A percentile compares a stretch with the other conserved stretches of the same genome.
phyloP scores from a whole-genome alignment of 306 rosid genomes.

The Vigna unguiculata region DNA sequence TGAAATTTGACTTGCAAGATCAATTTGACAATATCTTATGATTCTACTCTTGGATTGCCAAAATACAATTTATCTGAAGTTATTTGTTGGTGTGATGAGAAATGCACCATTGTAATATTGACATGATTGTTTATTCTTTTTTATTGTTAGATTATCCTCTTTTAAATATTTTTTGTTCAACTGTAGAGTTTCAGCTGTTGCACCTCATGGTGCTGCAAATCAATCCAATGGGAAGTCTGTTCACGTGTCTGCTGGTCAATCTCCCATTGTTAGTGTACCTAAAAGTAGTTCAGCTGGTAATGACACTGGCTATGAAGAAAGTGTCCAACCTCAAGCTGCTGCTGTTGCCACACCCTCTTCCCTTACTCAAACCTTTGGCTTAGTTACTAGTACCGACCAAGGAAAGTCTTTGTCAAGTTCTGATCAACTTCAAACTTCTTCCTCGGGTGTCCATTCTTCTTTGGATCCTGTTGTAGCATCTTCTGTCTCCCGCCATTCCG shows the following conservation, averaged over 20 bases:
- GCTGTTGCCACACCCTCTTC: slow-evolving; percentile 49
- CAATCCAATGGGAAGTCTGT: slow-evolving; percentile 61
- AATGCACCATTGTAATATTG: background rate
- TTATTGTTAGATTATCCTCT: slow-evolving; percentile 7
- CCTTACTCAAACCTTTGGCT: slow-evolving; percentile 39
- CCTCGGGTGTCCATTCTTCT: slow-evolving; percentile 50
- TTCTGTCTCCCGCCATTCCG: slow-evolving; percentile 42
- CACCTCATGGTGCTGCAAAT: slow-evolving; percentile 53
- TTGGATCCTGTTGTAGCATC: slow-evolving; percentile 56
- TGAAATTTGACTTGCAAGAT: slow-evolving; percentile 11
- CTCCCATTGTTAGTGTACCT: slow-evolving; percentile 42
- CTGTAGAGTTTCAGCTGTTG: slow-evolving; percentile 58
- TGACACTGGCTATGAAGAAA: slow-evolving; percentile 47
- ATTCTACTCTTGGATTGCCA: slow-evolving; percentile 3
- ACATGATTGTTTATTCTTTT: slow-evolving; percentile 4
- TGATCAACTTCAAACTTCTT: slow-evolving; percentile 49
- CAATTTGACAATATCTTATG: slow-evolving; percentile 23
- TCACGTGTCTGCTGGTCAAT: slow-evolving; percentile 48
- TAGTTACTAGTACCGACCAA: slow-evolving; percentile 45
- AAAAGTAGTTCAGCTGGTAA: slow-evolving; percentile 48
- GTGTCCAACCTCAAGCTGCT: slow-evolving; percentile 51
- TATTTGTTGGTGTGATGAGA: background rate
- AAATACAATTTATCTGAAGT: background rate
- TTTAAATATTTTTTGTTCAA: slow-evolving; percentile 16
- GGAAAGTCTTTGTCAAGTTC: slow-evolving; percentile 50